phyloP scores from a whole-genome alignment of 2,329 filamentous ascomycete genomes.

The Byssoonygena ceratinophila region DNA sequence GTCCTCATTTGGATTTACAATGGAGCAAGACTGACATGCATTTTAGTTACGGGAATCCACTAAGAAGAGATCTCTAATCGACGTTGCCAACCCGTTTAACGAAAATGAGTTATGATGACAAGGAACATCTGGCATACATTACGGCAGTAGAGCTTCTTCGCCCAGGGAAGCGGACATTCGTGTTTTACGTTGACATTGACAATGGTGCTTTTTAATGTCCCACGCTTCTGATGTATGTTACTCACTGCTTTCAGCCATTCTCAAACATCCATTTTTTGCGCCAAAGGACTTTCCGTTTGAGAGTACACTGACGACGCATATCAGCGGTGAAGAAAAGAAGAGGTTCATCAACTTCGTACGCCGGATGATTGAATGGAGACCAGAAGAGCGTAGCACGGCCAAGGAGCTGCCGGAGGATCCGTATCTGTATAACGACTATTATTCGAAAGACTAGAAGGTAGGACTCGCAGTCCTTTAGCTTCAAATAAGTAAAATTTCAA shows the following conservation, averaged over 20 bases:
- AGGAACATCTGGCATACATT: conserved; percentile 17
- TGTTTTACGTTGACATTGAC: conserved; percentile 17
- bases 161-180: conserved; percentile 13
- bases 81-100: conserved; percentile 20
- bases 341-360: conserved; percentile 26
- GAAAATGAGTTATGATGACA: conserved; percentile 18
- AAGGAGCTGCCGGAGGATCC: conserved; percentile 26
- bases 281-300: conserved; percentile 4
- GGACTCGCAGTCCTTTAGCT: too few relatives aligned
- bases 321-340: conserved; percentile 23
- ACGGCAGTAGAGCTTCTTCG: conserved; percentile 12
- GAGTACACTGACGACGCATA: conserved; percentile 15
- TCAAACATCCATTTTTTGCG: conserved; percentile 3
- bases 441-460: too few relatives aligned
- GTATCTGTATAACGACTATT: background rate
- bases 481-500: too few relatives aligned
- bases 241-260: conserved; percentile 15
- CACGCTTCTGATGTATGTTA: background rate
- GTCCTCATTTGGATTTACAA: too few relatives aligned
- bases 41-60: conserved; percentile 29
- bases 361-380: conserved; percentile 27
- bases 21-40: too few relatives aligned
- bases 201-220: background rate
- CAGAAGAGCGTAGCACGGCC: conserved; percentile 26
- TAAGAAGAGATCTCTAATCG: conserved; percentile 23